Evolutionary conservation across 2,329 filamentous ascomycete species (phyloP).

Genomic region (Aphanocladium album): DNA sequence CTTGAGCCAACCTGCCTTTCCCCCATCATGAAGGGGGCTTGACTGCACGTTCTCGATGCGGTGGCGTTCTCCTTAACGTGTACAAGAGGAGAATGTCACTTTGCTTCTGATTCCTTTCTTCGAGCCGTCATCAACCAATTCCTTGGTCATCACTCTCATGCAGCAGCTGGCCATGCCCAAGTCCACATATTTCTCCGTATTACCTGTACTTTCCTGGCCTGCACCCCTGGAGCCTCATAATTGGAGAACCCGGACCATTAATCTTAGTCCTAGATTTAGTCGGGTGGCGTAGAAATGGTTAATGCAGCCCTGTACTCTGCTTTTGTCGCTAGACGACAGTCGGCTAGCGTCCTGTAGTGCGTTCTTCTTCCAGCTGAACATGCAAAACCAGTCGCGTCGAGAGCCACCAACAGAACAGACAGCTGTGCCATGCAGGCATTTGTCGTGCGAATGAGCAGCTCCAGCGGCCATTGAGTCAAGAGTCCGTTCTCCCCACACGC

Average conservation of each 20-base stretch:
- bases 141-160: background rate
- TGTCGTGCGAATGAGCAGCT: background rate
- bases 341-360: background rate
- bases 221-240: background rate
- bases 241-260: background rate
- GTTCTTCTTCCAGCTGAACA: background rate
- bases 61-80: constrained; percentile 10
- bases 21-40: background rate
- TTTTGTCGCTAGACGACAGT: background rate
- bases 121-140: background rate
- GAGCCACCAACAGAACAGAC: background rate
- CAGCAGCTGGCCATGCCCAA: background rate
- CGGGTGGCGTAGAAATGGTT: background rate
- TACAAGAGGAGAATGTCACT: background rate
- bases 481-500: background rate
- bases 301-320: constrained; percentile 1
- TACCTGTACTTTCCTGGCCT: no score
- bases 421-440: background rate
- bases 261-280: background rate
- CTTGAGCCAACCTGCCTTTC: background rate
- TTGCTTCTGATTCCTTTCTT: background rate
- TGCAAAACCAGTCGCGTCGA: background rate
- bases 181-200: background rate
- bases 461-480: background rate
- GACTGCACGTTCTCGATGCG: background rate